Conservation (phyloP, 306 rosid species). For the Lathyrus oleraceus region DNA sequence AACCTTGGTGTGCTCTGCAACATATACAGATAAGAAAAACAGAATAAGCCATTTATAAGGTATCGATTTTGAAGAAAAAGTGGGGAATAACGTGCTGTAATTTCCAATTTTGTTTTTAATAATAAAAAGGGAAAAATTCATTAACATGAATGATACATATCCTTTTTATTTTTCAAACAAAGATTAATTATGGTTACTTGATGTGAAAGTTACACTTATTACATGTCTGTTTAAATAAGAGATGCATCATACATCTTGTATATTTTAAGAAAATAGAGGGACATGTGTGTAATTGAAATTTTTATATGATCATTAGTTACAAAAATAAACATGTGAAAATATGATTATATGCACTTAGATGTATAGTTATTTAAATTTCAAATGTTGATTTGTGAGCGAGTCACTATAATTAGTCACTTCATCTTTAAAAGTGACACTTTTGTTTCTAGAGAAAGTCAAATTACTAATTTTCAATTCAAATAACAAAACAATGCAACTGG, state of each 20-base stretch:
- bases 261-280: no score
- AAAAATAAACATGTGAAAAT: no score
- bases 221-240: neutral
- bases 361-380: no score
- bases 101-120: neutral
- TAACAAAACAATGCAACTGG: neutral
- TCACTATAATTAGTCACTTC: neutral
- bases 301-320: no score
- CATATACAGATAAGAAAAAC: constrained; percentile 10
- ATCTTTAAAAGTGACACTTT: neutral
- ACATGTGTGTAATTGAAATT: no score
- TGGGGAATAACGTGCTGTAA: neutral
- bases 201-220: neutral
- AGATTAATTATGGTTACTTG: neutral
- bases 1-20: constrained; percentile 89
- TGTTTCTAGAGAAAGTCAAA: neutral
- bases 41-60: neutral
- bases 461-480: constrained; percentile 2
- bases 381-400: neutral
- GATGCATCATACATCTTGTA: no score
- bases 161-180: neutral
- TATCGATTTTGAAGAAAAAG: neutral
- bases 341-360: no score
- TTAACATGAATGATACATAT: neutral
- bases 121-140: neutral